Base-by-base conservation (phyloP, 2,329 filamentous ascomycete genomes). In the Parascedosporium putredinis region DNA sequence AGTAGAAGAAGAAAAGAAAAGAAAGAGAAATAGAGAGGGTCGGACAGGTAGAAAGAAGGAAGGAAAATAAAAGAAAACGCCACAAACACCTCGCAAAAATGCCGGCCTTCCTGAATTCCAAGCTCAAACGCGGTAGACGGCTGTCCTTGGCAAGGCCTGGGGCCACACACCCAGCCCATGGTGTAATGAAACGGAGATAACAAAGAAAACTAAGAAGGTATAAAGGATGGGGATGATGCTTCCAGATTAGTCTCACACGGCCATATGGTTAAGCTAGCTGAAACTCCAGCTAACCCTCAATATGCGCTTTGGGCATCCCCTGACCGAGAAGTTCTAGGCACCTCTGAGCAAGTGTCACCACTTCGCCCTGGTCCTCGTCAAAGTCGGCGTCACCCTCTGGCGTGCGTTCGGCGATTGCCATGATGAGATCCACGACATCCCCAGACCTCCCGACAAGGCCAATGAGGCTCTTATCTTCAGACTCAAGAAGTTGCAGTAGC, bases 371-470 rank as follows among this genome's bases (percentile, higher is more conserved):
- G 43, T 93, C 90, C 52, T 95, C 89, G 45, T 85, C 87, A 55
- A 84, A 84, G 57, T 90, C 88, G 55, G 89, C 86, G 52, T 95
- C 89, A 1, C 86, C 85, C 59, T 95, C 89, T 54, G 95, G 78
- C 58, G 86, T 88, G 61, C 84, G 86, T 61, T 91, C 51, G 18
- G 89, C 87, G 61, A 98, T 97, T 55, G 81, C 80, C 64, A 86
- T 88, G 54, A 97, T 93, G 77, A 95, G 89, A 54, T 88, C 81
- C 51, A 96, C 86, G 56, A 98, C 86, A 56, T 95, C 88, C 55
- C 91, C 86, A 2, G 89, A 90, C 61, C 91, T 86, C 58, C 87
- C 83, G 57, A 98, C 96, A 45, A 88, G 81, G 46, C 83, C 83
- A 55, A 96, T 85, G n/a, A 98, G 74, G 50, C 81, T 84, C 67